Evolutionary conservation across 1,284 basidiomycete species (phyloP).

Genomic region (Ustilago xerochloae): DNA sequence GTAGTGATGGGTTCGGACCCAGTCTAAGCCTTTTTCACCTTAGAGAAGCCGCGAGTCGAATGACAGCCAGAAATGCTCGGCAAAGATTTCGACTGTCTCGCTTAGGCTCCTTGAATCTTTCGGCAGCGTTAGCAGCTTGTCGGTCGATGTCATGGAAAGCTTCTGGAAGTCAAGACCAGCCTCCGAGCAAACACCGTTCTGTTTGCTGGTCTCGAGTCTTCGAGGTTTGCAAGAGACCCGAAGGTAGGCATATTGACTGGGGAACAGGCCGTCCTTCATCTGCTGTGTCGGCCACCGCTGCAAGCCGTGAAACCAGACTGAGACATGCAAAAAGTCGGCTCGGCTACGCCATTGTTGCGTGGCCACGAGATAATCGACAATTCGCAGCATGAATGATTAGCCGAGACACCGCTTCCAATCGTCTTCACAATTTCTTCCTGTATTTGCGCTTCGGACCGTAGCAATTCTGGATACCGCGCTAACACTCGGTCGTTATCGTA

Average conservation of each 20-base stretch:
- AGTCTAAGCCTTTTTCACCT: not conserved
- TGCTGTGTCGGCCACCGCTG: not conserved
- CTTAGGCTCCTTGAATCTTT: not conserved
- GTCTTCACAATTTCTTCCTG: not conserved
- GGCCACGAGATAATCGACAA: not conserved
- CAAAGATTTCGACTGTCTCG: not conserved
- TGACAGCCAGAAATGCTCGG: not conserved
- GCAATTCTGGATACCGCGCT: not conserved
- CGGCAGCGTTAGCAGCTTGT: not conserved
- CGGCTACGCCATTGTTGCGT: not conserved
- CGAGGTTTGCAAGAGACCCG: too few relatives aligned
- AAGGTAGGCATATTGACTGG: not conserved
- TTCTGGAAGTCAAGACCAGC: not conserved
- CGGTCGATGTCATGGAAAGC: not conserved
- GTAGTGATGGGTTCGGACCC: not conserved
- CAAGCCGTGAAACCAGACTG: not conserved
- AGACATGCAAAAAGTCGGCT: not conserved
- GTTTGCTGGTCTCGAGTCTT: slow-evolving; percentile 9
- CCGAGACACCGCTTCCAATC: not conserved
- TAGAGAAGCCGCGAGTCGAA: not conserved
- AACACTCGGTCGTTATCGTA: too few relatives aligned
- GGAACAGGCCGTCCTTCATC: not conserved
- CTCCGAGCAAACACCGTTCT: slow-evolving; percentile 1
- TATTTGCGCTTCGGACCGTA: not conserved
- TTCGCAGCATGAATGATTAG: not conserved